Evolutionary conservation across 2,329 filamentous ascomycete species (phyloP), one percentile per base, ranked within the genome.

Genomic region (Monosporascus sp.): DNA sequence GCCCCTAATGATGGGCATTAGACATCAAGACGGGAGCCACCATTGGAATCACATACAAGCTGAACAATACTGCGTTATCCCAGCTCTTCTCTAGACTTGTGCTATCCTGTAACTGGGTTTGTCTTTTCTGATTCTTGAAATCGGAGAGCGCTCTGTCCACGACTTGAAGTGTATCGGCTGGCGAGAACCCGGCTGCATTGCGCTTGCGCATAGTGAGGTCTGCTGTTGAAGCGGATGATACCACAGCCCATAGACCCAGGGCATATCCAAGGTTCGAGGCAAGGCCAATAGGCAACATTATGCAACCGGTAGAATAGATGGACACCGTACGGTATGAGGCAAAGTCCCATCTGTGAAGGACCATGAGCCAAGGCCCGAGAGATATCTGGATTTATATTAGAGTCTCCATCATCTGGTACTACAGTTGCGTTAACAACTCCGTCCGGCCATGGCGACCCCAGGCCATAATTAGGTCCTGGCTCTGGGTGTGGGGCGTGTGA

Each of bases 51-150:
- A 43, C 68, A 58, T 52, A 68, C 66, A 60, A 62, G 44, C 61
- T 70, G 48, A 74, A 68, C 11, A 77, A 59, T 0, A 64, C 63
- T 0, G 72, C 70, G n/a, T 65, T 68, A 43, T 68, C 61, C 69
- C 72, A 76, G 52, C 69, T 73, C 48, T 65, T 68, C 52, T 72
- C 68, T n/a, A 77, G 57, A 14, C 60, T 60, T 0, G 65, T 67
- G 48, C 62, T 66, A 47, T 68, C 70, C 27, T 59, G 62, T 24
- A 62, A 58, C 3, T 58, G 54, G 1, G 20, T 49, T 25, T 52
- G 44, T 11, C 51, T 41, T 3, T 9, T 43, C 18, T 22, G 18
- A 43, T 43, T 43, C 39, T 20, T 11, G 20, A 22, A n/a, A 43
- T 43, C 20, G 18, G 39, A 43, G n/a, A 43, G 20, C n/a, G 18